Percentiles rank a stretch among this genome's conserved stretches.
Conservation (phyloP, 202 grass and related monocot genomes). For the Hordeum pubiflorum region DNA sequence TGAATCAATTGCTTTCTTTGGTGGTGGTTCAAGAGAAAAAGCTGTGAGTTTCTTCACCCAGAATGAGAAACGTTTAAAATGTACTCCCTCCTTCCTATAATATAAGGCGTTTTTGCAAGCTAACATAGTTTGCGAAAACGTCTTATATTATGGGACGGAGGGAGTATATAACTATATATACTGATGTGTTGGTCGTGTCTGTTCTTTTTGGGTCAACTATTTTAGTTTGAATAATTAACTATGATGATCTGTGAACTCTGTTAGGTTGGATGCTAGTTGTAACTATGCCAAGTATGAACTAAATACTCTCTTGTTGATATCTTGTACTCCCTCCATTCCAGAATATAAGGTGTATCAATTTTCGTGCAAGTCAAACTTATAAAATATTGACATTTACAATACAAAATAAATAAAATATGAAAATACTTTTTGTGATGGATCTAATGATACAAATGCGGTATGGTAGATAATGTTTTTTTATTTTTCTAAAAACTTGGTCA, state of each 20-base stretch:
- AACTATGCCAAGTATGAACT: neutral
- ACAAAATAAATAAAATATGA: no score
- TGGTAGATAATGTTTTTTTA: no score
- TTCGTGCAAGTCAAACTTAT: no score
- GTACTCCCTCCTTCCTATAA: neutral
- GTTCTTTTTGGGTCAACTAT: neutral
- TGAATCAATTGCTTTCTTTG: conserved; percentile 99
- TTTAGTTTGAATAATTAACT: conserved; percentile 3
- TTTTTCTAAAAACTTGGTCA: no score
- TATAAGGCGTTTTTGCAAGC: no score
- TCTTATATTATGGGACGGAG: no score
- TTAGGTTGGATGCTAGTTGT: neutral
- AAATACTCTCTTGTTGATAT: neutral
- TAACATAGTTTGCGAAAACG: no score
- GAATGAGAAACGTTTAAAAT: neutral
- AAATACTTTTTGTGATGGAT: no score
- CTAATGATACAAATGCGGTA: no score
- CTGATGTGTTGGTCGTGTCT: neutral
- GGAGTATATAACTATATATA: neutral
- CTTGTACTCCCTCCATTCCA: neutral
- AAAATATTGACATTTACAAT: no score
- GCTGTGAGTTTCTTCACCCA: conserved; percentile 47
- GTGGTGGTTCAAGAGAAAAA: conserved; percentile 91
- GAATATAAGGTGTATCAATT: no score
- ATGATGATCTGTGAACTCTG: neutral